Conservation (phyloP, 1,139 yeast genomes). For the Oligophagozyma castellii region DNA sequence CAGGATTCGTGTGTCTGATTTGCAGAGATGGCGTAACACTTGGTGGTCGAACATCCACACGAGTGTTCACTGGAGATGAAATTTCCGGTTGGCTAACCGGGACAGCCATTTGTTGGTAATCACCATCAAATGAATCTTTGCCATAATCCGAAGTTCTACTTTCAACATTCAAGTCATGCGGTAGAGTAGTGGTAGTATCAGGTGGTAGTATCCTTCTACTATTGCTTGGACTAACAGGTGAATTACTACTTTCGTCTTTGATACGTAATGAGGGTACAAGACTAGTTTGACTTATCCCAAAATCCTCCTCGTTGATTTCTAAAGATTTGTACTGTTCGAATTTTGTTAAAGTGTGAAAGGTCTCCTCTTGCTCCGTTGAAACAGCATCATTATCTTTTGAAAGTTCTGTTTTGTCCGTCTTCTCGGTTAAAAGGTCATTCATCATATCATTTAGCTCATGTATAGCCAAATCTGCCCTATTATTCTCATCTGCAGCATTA, state of each 20-base stretch:
- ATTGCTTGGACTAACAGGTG: too few relatives aligned
- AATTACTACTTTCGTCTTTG: too few relatives aligned
- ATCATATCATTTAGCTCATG: slow-evolving; percentile 24
- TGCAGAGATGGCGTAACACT: too few relatives aligned
- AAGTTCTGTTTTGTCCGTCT: slow-evolving; percentile 9
- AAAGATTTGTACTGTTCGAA: slow-evolving; percentile 19
- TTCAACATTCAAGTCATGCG: slow-evolving; percentile 47
- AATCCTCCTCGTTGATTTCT: slow-evolving; percentile 2
- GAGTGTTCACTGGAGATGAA: too few relatives aligned
- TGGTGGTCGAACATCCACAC: too few relatives aligned
- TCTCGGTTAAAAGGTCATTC: slow-evolving; percentile 23
- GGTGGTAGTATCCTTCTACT: too few relatives aligned
- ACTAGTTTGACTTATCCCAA: not conserved
- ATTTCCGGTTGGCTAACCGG: too few relatives aligned
- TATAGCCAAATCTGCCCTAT: not conserved
- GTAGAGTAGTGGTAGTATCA: slow-evolving; percentile 44
- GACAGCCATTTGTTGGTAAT: too few relatives aligned
- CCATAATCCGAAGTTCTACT: too few relatives aligned
- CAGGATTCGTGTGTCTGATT: too few relatives aligned
- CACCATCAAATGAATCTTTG: too few relatives aligned
- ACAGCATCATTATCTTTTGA: slow-evolving; percentile 2
- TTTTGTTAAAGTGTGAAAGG: slow-evolving; percentile 17
- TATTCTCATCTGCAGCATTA: not conserved
- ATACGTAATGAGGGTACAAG: not conserved
- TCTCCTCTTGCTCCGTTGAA: slow-evolving; percentile 6